Base-by-base conservation (phyloP, 306 rosid species). In the Begonia peltatifolia region DNA sequence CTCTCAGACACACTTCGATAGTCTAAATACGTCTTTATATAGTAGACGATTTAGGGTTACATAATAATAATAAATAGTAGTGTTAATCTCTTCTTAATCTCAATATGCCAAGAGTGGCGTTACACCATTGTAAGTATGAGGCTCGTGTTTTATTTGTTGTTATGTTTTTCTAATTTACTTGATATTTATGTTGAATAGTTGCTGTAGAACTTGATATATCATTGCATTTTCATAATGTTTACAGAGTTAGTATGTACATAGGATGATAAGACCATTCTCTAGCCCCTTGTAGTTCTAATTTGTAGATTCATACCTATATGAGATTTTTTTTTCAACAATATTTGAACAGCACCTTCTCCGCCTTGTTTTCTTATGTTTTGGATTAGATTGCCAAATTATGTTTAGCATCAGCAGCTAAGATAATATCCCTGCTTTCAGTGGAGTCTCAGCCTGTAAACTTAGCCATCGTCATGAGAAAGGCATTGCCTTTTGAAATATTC, bases 401-500 rank as follows among this genome's bases (percentile, higher is more conserved):
- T 54, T 38, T 52, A 68, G 60, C 50, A 51, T 62, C 51, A 49
- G 63, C 59, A 63, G 59, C 67, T 56, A 36, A 48, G 69, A 52
- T 53, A 44, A 44, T 44, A 44, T 44, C 38, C 16, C 63, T 47
- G 47, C 54, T 35, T 49, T 69, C 65, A 59, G 30, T 60, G 49
- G 65, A 54, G 68, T 41, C 68, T 53, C 46, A 52, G 66, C 67
- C 42, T 59, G 48, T 67, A 22, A 16, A 12, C 42, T 20, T 46
- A 12, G 69, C 51, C 25, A 48, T 42, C 7, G 61, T 80, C 70
- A 78, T 55, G 79, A 76, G 68, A 72, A 68, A 56, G 70, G 52
- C 61, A 54, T 70, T 64, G 83, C 77, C 64, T 76, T 85, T 59
- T 71, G 84, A 67, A 90, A 85, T 76, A 85, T 85, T 74, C 87